Evolutionary conservation across 352 stramenopile genomes (phyloP).

Genomic region (Hyaloperonospora arabidopsidis): DNA sequence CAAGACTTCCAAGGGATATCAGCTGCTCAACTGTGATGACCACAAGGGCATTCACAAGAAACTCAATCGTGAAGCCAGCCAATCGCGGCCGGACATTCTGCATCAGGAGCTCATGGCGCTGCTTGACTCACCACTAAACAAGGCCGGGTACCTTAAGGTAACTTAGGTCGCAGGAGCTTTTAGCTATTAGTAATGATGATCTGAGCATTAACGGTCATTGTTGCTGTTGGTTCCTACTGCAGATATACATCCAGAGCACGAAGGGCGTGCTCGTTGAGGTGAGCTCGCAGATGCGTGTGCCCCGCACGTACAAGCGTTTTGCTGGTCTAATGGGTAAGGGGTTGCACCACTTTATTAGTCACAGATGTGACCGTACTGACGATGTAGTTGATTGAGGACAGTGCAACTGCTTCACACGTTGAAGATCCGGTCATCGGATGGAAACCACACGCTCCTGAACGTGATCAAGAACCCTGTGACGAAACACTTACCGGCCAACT

Average conservation of each 20-base stretch:
- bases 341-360: not conserved
- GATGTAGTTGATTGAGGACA: constrained; percentile 36
- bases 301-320: constrained; percentile 99
- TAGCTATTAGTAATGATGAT: not conserved
- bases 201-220: not conserved
- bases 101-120: constrained; percentile 98
- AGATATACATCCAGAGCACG: constrained; percentile 92
- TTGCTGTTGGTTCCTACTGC: constrained; percentile 1
- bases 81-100: constrained; percentile 98
- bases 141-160: constrained; percentile 94
- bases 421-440: constrained; percentile 98
- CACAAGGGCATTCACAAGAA: constrained; percentile 94
- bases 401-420: constrained; percentile 99
- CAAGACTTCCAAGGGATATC: constrained; percentile 98
- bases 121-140: constrained; percentile 99
- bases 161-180: not conserved
- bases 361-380: constrained; percentile 7
- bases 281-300: constrained; percentile 96
- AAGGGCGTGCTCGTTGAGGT: constrained; percentile 98
- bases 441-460: constrained; percentile 95
- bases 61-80: constrained; percentile 93
- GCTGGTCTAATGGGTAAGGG: constrained; percentile 90
- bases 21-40: constrained; percentile 99
- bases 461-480: constrained; percentile 99
- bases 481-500: constrained; percentile 93